These are phyloP conservation scores for Rachicladosporium sp. DNA, from an alignment of 2,329 filamentous ascomycete species.

Conservation along the genomic window DNA sequence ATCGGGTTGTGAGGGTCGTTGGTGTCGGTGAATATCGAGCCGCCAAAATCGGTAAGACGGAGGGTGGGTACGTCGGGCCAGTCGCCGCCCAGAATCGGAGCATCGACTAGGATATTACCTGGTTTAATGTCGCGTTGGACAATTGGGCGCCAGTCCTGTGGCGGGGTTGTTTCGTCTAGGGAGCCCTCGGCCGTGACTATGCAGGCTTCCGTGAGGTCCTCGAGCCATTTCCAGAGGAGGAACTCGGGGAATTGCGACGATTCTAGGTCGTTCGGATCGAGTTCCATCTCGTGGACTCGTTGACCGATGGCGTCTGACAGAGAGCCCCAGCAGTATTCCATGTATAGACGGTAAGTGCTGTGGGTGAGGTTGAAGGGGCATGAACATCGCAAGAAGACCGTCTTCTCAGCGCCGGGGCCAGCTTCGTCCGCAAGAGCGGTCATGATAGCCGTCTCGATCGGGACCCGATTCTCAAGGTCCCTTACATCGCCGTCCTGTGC, in stretches of 20 bases:
- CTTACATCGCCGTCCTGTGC: constrained; percentile 2
- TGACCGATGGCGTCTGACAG: constrained; percentile 1
- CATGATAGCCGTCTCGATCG: constrained; percentile 1
- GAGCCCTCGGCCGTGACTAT: constrained; percentile 3
- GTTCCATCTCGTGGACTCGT: not conserved
- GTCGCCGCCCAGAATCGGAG: not conserved
- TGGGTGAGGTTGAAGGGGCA: not conserved
- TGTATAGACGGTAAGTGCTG: constrained; percentile 6
- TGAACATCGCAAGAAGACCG: not conserved
- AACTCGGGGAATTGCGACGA: constrained; percentile 8
- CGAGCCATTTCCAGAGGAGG: constrained; percentile 11
- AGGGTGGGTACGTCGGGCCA: constrained; percentile 5
- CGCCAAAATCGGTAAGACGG: constrained; percentile 4
- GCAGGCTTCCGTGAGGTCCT: constrained; percentile 9
- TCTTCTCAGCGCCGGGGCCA: constrained; percentile 1
- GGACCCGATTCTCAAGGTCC: not conserved
- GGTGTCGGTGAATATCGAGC: constrained; percentile 1
- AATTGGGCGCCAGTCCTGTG: not conserved
- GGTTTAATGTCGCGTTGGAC: constrained; percentile 12
- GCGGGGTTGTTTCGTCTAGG: not conserved
- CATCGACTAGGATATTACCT: constrained; percentile 8
- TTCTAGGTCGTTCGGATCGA: not conserved
- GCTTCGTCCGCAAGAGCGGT: not conserved
- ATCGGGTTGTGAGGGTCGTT: constrained; percentile 3
- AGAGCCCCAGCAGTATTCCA: constrained; percentile 7